Base-by-base conservation (phyloP, 2,329 filamentous ascomycete species). In the Diplodia intermedia region DNA sequence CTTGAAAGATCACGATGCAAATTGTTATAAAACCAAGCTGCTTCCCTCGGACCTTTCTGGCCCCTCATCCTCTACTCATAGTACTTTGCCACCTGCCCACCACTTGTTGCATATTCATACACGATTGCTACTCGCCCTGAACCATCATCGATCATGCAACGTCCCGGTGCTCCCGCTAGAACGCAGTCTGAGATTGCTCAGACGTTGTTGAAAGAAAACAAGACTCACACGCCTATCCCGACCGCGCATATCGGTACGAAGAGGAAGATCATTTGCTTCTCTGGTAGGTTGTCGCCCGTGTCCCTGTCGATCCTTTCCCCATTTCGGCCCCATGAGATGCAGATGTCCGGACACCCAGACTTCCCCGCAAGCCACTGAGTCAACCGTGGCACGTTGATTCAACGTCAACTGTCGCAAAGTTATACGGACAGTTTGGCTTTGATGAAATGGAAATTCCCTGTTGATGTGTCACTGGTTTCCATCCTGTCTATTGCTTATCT, bases 181-280 rank as follows among this genome's bases (percentile, higher is more conserved):
- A 68, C 75, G 53, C 70, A 74, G 69, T 70, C 50, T 23, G 74
- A 76, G 62, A 68, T 70, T 15, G 49, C 68, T 40, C 63, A 70
- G 40, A 69, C 60, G 57, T 63, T 73, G 14, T 4, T 73, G 20
- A 23, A 29, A 6, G 31, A 62, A 18, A 52, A 36, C 29, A 68
- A 71, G 53, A 55, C 71, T 23, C 71, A 70, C 47, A 69, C 73
- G 33, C 65, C 68, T 40, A 63, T 71, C 18, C 68, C 71, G 60
- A 70, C 72, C 18, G 70, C 72, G 33, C 72, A 72, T 31, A 73
- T 79, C 57, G 77, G 76, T 69, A 84, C 80, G 55, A 86, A 83
- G 78, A 78, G 85, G 71, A 87, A 87, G 79, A 85, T 87, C 67
- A 83, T 87, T 69, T 86, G 84, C 75, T 87, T 87, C 73, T 87